Percentiles rank a stretch among this genome's conserved stretches.
These are phyloP conservation scores for Cytospora leucostoma DNA, from an alignment of 2,329 filamentous ascomycete genomes.

Conservation along the genomic window DNA sequence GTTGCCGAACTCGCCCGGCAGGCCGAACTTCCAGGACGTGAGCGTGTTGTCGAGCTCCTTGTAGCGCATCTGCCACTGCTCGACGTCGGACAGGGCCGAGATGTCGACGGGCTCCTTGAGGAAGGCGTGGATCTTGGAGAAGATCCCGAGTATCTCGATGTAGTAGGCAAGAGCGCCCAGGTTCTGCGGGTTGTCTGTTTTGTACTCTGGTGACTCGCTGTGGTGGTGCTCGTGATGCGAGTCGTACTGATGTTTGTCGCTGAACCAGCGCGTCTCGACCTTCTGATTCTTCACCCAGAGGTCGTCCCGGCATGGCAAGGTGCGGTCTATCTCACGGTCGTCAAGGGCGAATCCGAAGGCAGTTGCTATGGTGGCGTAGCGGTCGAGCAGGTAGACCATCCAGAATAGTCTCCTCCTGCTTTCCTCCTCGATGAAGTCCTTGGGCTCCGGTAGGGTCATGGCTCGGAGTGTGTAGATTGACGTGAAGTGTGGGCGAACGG, in stretches of 20 bases:
- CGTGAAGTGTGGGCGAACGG: conserved; percentile 74
- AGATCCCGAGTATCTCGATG: conserved; percentile 83
- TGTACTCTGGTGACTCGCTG: conserved; percentile 54
- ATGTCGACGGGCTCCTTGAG: conserved; percentile 89
- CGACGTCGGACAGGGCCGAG: conserved; percentile 78
- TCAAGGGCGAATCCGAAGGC: conserved; percentile 90
- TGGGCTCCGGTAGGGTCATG: conserved; percentile 79
- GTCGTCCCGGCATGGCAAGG: conserved; percentile 83
- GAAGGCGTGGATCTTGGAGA: conserved; percentile 86
- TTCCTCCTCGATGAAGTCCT: conserved; percentile 88
- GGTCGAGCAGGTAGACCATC: conserved; percentile 90
- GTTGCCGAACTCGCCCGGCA: conserved; percentile 83
- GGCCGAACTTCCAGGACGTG: conserved; percentile 78
- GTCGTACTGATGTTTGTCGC: conserved; percentile 30
- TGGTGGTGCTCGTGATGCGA: conserved; percentile 23
- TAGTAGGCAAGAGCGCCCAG: conserved; percentile 88
- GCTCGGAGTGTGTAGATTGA: conserved; percentile 89
- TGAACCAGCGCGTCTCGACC: conserved; percentile 84
- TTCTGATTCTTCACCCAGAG: conserved; percentile 80
- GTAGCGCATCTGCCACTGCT: conserved; percentile 86
- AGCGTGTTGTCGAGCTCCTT: conserved; percentile 80
- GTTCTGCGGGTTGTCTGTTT: conserved; percentile 73
- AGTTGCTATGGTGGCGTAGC: conserved; percentile 87
- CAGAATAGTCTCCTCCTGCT: conserved; percentile 83
- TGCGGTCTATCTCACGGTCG: conserved; percentile 86